Conservation (phyloP, 352 stramenopile species). For the Globisporangium yorkense region DNA sequence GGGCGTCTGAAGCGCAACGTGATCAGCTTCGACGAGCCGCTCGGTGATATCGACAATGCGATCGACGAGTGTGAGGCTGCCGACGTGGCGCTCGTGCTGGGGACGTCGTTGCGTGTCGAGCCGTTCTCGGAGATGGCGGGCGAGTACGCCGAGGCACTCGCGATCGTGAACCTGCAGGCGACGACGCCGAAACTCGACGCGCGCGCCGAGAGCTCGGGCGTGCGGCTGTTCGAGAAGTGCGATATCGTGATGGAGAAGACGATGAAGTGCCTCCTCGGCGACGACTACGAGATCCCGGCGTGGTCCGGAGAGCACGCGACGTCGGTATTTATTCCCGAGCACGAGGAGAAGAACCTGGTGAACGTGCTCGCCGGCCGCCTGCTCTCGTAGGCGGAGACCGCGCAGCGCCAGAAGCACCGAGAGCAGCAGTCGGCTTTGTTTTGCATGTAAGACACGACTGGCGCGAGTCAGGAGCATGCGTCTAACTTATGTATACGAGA, state of each 20-base stretch:
- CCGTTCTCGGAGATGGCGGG: conserved; percentile 81
- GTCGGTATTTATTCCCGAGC: conserved; percentile 60
- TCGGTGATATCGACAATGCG: conserved; percentile 72
- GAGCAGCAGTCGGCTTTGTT: no score
- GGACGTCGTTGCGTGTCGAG: conserved; percentile 70
- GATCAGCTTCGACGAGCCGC: conserved; percentile 73
- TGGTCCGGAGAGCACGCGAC: conserved; percentile 57
- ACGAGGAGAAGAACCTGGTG: conserved; percentile 68
- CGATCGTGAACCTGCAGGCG: conserved; percentile 71
- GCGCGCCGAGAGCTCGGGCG: conserved; percentile 54
- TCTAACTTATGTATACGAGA: background rate
- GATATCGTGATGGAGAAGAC: conserved; percentile 72
- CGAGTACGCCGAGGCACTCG: conserved; percentile 60
- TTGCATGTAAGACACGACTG: background rate
- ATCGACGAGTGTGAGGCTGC: conserved; percentile 77
- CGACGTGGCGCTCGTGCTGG: conserved; percentile 72
- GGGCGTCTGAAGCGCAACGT: conserved; percentile 69
- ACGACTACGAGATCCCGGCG: conserved; percentile 47
- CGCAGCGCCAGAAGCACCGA: no score
- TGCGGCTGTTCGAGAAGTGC: conserved; percentile 66
- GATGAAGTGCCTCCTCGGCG: conserved; percentile 62
- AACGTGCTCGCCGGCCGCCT: conserved; percentile 69
- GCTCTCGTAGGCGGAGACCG: conserved; percentile 18
- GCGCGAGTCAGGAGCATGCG: background rate
- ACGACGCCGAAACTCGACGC: conserved; percentile 71